Conservation (phyloP, 768 basidiomycete genomes). For the Phlebiopsis flavidoalba region DNA sequence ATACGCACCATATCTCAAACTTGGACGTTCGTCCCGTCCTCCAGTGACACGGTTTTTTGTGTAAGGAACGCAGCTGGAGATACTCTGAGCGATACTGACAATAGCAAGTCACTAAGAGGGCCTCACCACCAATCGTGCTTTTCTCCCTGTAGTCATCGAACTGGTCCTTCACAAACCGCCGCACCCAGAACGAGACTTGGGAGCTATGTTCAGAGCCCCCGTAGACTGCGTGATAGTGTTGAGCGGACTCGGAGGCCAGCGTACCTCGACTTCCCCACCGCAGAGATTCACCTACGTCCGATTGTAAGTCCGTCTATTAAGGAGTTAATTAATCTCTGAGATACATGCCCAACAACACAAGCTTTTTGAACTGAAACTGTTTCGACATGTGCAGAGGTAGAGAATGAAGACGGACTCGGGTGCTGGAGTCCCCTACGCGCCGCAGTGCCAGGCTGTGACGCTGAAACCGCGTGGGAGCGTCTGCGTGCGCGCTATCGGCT, state of each 20-base stretch:
- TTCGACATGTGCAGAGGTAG: constrained; percentile 66
- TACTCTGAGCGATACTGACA: not conserved
- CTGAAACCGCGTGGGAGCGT: constrained; percentile 15
- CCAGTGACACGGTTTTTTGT: constrained; percentile 93
- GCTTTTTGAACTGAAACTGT: constrained; percentile 93
- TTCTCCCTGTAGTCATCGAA: constrained; percentile 94
- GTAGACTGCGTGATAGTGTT: not conserved
- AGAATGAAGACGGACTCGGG: constrained; percentile 21
- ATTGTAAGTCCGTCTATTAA: constrained; percentile 9
- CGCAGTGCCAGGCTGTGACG: constrained; percentile 11
- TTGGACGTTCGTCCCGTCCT: constrained; percentile 89
- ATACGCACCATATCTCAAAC: constrained; percentile 91
- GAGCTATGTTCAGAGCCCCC: not conserved
- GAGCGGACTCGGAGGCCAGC: not conserved
- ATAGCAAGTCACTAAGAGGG: constrained; percentile 13
- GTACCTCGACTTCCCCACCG: constrained; percentile 95
- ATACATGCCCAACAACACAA: constrained; percentile 82
- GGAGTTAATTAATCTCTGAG: not conserved
- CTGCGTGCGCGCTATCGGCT: not conserved
- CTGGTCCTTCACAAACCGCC: constrained; percentile 95
- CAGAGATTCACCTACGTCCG: constrained; percentile 83
- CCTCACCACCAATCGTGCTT: constrained; percentile 84
- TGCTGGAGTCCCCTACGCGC: constrained; percentile 11
- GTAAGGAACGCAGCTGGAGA: constrained; percentile 91
- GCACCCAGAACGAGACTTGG: constrained; percentile 81